Percentiles rank a stretch among this genome's conserved stretches.
phyloP scores from a whole-genome alignment of 345 rosid genomes.

The Populus pruinosa region DNA sequence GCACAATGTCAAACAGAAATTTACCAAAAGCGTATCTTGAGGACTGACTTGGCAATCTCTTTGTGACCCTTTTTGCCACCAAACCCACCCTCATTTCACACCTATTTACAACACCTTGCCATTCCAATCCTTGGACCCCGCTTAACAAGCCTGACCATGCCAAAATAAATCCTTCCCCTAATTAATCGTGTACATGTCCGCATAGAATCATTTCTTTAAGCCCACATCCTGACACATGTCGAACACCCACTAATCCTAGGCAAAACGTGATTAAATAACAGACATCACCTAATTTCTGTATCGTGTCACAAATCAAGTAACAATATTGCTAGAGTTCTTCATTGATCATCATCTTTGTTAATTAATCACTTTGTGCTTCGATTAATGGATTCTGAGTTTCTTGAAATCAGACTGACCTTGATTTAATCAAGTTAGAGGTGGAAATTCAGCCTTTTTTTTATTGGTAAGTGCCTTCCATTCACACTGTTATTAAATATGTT shows the following conservation, averaged over 20 bases:
- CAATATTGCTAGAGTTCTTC: background rate
- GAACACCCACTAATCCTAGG: conserved; percentile 20
- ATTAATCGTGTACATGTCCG: conserved; percentile 11
- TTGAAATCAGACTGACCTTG: conserved; percentile 23
- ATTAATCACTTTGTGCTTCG: background rate
- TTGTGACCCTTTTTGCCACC: background rate
- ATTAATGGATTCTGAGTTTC: conserved; percentile 15
- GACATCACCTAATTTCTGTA: background rate
- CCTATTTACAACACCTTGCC: conserved; percentile 16
- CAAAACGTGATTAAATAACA: conserved; percentile 17
- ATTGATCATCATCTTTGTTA: background rate
- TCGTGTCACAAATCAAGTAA: background rate
- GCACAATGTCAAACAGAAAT: no score
- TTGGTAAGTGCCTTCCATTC: conserved; percentile 18
- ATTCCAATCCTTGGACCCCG: conserved; percentile 20
- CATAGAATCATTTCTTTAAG: conserved; percentile 12
- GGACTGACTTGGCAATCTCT: background rate
- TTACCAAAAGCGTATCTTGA: no score
- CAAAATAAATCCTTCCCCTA: background rate
- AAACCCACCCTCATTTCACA: background rate
- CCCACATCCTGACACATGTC: conserved; percentile 22
- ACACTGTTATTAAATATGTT: no score
- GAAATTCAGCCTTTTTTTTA: conserved; percentile 3
- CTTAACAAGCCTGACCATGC: conserved; percentile 28
- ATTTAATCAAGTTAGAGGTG: conserved; percentile 7